These are phyloP conservation scores for Cornus suecica DNA, from an alignment of 148 eudicot genomes.

Conservation along the genomic window DNA sequence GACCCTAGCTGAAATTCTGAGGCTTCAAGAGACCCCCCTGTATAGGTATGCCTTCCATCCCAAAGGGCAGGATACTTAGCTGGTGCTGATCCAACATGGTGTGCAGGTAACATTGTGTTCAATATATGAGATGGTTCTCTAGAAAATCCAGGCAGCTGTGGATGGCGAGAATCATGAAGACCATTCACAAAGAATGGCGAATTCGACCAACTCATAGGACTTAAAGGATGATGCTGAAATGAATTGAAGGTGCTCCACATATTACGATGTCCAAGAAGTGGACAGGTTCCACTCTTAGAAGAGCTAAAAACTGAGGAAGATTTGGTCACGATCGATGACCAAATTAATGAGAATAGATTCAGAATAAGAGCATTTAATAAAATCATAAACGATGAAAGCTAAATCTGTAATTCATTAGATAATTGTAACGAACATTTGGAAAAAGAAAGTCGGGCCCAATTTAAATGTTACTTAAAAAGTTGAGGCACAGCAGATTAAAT, in stretches of 20 bases:
- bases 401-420: too few relatives aligned
- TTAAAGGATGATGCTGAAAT: conserved; percentile 41
- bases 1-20: conserved; percentile 38
- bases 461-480: not conserved
- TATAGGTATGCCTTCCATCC: conserved; percentile 33
- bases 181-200: conserved; percentile 47
- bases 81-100: conserved; percentile 54
- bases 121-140: conserved; percentile 36
- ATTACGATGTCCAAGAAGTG: conserved; percentile 31
- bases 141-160: conserved; percentile 43
- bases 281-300: conserved; percentile 34
- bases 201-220: conserved; percentile 42
- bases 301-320: conserved; percentile 41
- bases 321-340: not conserved
- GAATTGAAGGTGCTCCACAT: conserved; percentile 46
- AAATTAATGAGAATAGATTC: not conserved
- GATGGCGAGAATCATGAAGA: conserved; percentile 34
- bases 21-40: conserved; percentile 38
- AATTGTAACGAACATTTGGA: too few relatives aligned
- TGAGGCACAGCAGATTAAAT: too few relatives aligned
- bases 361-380: not conserved
- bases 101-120: conserved; percentile 38
- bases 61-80: conserved; percentile 34
- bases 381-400: not conserved
- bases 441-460: too few relatives aligned